Base-by-base conservation (phyloP, 2,329 filamentous ascomycete genomes). In the Colletotrichum sansevieriae region DNA sequence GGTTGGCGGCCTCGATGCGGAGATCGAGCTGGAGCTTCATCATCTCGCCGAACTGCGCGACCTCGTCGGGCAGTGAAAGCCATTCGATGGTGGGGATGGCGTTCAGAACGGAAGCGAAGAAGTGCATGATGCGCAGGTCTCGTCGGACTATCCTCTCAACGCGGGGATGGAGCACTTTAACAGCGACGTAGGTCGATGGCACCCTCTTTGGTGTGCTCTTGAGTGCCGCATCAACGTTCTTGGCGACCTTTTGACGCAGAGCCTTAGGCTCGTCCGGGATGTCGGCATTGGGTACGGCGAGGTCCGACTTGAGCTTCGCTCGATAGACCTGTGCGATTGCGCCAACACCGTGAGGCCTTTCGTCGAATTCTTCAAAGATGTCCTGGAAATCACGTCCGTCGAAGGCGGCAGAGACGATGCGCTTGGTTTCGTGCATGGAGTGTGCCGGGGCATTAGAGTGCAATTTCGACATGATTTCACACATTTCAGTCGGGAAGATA, bases 251-350 rank as follows among this genome's bases (percentile, higher is more conserved):
- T 61, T 89, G 84, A 10, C 89, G 85, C 12, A 97, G 77, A 0
- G 61, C 57, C 41, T 89, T 90, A 18, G 82, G 81, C 18, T 71
- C 68, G 0, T 85, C 81, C 0, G 79, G 75, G 1, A 89, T 77
- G 59, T 91, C 88, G 54, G 90, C 85, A 55, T 86, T 84, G 39
- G 89, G 87, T 1, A 85, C 86, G 6, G 92, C 90, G 60, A 98
- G 82, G 73, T 92, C 90, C 0, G 92, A 88, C 76, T 94, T 97
- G 52, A 99, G 82, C 78, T 94, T 98, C 0, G 96, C 96, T 77
- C 94, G 97, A 85, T 99, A 99, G 3, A 98, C 96, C 78, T 99
- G 96, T 0, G 96, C 96, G 74, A 99, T 98, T 35, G 96, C 96
- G 11, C 96, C 96, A 1, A 98, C 95, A 1, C 96, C 96, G 0